Evolutionary conservation across 2,329 filamentous ascomycete species (phyloP).

Genomic region (Coniochaeta prunicola): DNA sequence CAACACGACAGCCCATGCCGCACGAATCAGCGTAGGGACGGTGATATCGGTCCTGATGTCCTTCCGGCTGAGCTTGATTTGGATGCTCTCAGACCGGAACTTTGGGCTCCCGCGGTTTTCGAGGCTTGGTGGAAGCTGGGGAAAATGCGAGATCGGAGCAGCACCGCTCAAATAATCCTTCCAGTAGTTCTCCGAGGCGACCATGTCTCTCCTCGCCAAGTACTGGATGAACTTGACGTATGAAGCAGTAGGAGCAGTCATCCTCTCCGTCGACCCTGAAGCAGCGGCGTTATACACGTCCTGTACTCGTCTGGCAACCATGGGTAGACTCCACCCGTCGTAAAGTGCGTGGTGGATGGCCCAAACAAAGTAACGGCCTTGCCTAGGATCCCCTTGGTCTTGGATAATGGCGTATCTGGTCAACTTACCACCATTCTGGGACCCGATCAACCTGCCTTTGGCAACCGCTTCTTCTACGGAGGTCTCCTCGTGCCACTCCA

Average conservation of each 20-base stretch:
- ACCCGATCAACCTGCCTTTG: slow-evolving; percentile 8
- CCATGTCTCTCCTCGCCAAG: slow-evolving; percentile 3
- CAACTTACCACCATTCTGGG: slow-evolving; percentile 10
- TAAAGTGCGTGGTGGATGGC: slow-evolving; percentile 9
- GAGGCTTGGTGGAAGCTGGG: background rate
- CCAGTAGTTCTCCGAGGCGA: slow-evolving; percentile 2
- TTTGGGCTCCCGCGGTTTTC: background rate
- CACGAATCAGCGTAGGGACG: slow-evolving; percentile 10
- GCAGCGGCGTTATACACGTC: slow-evolving; percentile 9
- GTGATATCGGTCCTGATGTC: slow-evolving; percentile 10
- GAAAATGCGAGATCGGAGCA: slow-evolving; percentile 7
- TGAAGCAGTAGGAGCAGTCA: slow-evolving; percentile 3
- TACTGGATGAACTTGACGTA: slow-evolving; percentile 15
- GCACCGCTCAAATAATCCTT: slow-evolving; percentile 6
- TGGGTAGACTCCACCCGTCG: slow-evolving; percentile 7
- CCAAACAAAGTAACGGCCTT: slow-evolving; percentile 11
- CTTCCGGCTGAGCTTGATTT: slow-evolving; percentile 6
- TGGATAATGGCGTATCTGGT: slow-evolving; percentile 11
- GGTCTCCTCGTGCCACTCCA: slow-evolving; percentile 10
- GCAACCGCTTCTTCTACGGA: slow-evolving; percentile 8
- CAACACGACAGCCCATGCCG: slow-evolving; percentile 9
- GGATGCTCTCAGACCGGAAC: slow-evolving; percentile 9
- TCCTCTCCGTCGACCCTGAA: background rate
- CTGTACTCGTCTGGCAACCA: slow-evolving; percentile 11
- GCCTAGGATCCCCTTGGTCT: background rate